These are phyloP conservation scores for Ganoderma resinaceum DNA, from an alignment of 1,284 basidiomycete genomes.

Conservation along the genomic window DNA sequence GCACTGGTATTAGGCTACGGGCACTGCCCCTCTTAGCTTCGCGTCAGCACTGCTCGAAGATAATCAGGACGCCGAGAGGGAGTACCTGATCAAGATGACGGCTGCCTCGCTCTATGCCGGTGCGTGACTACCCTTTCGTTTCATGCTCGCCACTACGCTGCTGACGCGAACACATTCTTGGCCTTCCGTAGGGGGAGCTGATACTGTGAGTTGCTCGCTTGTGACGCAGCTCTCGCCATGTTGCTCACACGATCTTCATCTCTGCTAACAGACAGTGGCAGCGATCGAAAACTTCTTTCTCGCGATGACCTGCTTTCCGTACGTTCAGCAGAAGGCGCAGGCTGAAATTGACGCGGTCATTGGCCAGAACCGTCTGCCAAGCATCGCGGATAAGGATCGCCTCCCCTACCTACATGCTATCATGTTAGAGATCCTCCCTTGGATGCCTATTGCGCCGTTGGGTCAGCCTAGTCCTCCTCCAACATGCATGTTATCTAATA, in stretches of 20 bases:
- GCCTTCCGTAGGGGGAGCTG: conserved; percentile 32
- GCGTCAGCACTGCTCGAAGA: conserved; percentile 32
- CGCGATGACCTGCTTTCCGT: conserved; percentile 40
- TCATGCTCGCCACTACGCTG: background rate
- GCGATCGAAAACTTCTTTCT: conserved; percentile 38
- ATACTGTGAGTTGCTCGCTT: conserved; percentile 31
- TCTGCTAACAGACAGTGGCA: conserved; percentile 34
- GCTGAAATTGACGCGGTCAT: conserved; percentile 40
- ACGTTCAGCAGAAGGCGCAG: conserved; percentile 40
- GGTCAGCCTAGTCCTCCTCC: conserved; percentile 19
- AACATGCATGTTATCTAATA: background rate
- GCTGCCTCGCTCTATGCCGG: conserved; percentile 40
- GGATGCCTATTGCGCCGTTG: conserved; percentile 38
- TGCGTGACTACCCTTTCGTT: conserved; percentile 7
- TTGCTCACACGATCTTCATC: background rate
- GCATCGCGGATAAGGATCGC: conserved; percentile 33
- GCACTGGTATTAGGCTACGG: conserved; percentile 32
- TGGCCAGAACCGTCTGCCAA: conserved; percentile 36
- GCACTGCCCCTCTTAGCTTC: conserved; percentile 38
- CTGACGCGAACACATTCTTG: background rate
- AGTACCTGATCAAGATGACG: conserved; percentile 38
- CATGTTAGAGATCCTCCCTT: conserved; percentile 38
- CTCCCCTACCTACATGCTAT: conserved; percentile 42
- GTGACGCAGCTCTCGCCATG: background rate
- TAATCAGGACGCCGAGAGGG: conserved; percentile 31